Evolutionary conservation across 192 early-diverging fungal genomes (phyloP), one percentile per base, ranked within the genome.

Genomic region (Backusella morwellensis): DNA sequence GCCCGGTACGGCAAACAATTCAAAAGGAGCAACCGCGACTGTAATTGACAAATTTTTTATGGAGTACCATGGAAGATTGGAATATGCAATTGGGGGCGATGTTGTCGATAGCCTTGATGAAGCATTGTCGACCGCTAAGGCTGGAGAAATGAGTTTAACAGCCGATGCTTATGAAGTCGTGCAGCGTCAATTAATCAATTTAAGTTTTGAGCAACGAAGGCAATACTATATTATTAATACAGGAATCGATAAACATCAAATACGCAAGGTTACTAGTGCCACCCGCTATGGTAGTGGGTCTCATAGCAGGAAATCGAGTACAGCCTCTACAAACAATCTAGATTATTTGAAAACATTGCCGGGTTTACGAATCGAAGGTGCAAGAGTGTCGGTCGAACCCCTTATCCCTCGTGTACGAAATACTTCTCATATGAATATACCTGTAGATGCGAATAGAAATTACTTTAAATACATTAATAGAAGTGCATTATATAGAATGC

Each of bases 391-490:
- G 4, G 52, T 78, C 15, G 78, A 80, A 50, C 78, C 78, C 4
- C 42, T 83, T 26, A 68, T 83, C 38, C 78, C 82, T 23, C 66
- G 69, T 35, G 42, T 71, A 11, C 78, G 82, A 54, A 74, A 78
- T 54, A 80, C 50, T 14, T 70, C 72, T 21, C 54, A 70, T 34
- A 44, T 83, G 47, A 35, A 68, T 35, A 14, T 76, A 6, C 40
- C 78, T 3, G 35, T 47, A 5, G 69, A 74, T 26, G 66, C 69
- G 71, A 81, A 82, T 32, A 75, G 68, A 7, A 76, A 86, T 44
- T 88, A 86, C 23, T 82, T 72, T 71, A 88, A 85, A 73, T 88
- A 88, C 44, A 75, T 88, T 52, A 88, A 86, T 75, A 82, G 83
- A 56, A 83, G 82, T 54, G 82, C 83, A 2, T 75, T 85, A 8